Evolutionary conservation across 225 moss, liverwort and hornwort species (phyloP), one percentile per base, ranked within the genome.

Genomic region (Sphagnum tenellum): DNA sequence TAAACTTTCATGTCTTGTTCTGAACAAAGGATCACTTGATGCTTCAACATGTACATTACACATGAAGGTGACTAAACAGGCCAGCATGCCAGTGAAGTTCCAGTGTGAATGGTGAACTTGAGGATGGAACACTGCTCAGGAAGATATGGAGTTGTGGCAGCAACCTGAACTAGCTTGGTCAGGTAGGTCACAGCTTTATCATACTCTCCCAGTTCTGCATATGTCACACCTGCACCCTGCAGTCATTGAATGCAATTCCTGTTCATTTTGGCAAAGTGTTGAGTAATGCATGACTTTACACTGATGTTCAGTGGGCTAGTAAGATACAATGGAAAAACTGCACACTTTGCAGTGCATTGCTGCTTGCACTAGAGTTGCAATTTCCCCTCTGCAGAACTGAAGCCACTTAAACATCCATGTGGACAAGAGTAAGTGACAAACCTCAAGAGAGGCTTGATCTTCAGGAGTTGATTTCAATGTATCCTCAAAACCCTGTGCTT

Each of bases 141-240:
- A 61, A 61, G 13, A 61, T 5, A 61, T 9, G 44, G 9, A 12
- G 61, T 62, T 12, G 44, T 44, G 56, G 50, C 60, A 48, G 44
- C 47, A 70, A 92, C 96, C 86, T 89, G 83, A 56, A 86, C 80
- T 73, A 93, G 80, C 69, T 90, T 93, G 54, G 85, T 74, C 14
- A 93, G 83, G 74, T 85, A 90, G 12, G 79, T 74, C 49, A 79
- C 85, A 75, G 93, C 89, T 77, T 90, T 93, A 73, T 87, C 80
- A 71, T 78, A 92, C 52, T 98, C 92, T 71, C 96, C 96, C 50
- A 98, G 87, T 67, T 98, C 83, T 61, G 90, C 92, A 69, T 90
- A 98, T 53, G 81, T 89, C 7, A 90, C 90, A 66, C 86, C 93
- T 73, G 89, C 96, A 70, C 89, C 89, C 96, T 96, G 82, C 64